A percentile compares a stretch with the other conserved stretches of the same genome.
Conservation (phyloP, 2,329 filamentous ascomycete genomes). For the Claviceps sp. region DNA sequence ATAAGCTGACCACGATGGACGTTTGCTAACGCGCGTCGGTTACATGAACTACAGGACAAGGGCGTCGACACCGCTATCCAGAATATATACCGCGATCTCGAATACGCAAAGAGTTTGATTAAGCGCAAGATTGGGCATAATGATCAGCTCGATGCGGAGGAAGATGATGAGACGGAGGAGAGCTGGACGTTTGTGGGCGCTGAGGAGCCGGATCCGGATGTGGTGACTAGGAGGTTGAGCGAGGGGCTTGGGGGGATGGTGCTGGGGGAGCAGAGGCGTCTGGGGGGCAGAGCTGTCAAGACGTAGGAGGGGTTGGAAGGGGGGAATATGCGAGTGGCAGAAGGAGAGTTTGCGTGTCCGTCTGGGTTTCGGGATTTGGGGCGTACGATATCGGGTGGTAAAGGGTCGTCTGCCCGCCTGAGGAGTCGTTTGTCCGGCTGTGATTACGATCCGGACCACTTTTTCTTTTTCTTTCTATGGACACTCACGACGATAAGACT, state of each 20-base stretch:
- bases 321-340: not conserved
- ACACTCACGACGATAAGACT: not conserved
- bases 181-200: conserved; percentile 82
- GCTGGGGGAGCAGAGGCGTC: conserved; percentile 10
- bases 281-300: conserved; percentile 12
- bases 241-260: conserved; percentile 17
- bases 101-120: conserved; percentile 79
- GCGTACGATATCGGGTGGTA: too few relatives aligned
- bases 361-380: too few relatives aligned
- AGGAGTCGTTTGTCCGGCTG: too few relatives aligned
- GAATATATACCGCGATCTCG: conserved; percentile 84
- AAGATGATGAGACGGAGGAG: conserved; percentile 53
- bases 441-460: not conserved
- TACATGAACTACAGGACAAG: conserved; percentile 48
- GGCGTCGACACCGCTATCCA: conserved; percentile 86
- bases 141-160: conserved; percentile 23
- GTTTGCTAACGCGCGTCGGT: not conserved
- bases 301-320: not conserved
- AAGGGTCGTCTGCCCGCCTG: too few relatives aligned
- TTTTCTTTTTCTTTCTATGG: not conserved
- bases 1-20: too few relatives aligned
- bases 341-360: not conserved
- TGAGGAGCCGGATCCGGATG: conserved; percentile 32
- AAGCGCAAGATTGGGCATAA: conserved; percentile 48
- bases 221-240: conserved; percentile 26